These are phyloP conservation scores for Alloascoidea africana DNA, from an alignment of 805 yeast genomes.

Conservation along the genomic window DNA sequence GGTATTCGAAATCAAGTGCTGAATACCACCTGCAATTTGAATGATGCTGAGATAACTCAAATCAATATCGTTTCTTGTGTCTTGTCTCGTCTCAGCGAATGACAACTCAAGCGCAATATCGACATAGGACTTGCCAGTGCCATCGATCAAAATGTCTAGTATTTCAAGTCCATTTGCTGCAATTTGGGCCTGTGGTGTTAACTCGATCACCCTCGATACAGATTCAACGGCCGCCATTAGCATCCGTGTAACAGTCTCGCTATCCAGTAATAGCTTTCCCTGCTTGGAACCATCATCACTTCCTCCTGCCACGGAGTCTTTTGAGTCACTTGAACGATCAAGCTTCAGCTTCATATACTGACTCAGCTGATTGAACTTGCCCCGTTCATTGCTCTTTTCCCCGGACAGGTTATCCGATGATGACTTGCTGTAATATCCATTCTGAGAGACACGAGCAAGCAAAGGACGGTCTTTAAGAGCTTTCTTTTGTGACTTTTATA, in stretches of 20 bases:
- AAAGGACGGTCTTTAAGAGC: not conserved
- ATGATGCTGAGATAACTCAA: slow-evolving; percentile 35
- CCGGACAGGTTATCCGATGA: not conserved
- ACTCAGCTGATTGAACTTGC: not conserved
- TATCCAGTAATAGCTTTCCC: slow-evolving; percentile 15
- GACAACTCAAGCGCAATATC: slow-evolving; percentile 64
- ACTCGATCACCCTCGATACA: slow-evolving; percentile 60
- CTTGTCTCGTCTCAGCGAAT: slow-evolving; percentile 17
- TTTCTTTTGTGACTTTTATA: not conserved
- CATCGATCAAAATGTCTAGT: slow-evolving; percentile 49
- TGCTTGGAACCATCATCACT: slow-evolving; percentile 7
- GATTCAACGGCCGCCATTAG: slow-evolving; percentile 64
- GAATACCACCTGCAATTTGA: slow-evolving; percentile 38
- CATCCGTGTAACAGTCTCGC: slow-evolving; percentile 42
- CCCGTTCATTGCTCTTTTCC: too few relatives aligned
- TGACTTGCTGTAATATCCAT: not conserved
- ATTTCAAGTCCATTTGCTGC: slow-evolving; percentile 50
- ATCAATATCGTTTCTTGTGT: slow-evolving; percentile 18
- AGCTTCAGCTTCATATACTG: not conserved
- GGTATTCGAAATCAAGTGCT: slow-evolving; percentile 53
- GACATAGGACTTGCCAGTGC: slow-evolving; percentile 59
- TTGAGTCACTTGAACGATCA: too few relatives aligned
- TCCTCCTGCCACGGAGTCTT: not conserved
- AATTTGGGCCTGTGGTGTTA: slow-evolving; percentile 37
- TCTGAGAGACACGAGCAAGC: not conserved